Evolutionary conservation across 371 early-diverging fungal genomes (phyloP).

Genomic region (Sporodiniella umbellata): DNA sequence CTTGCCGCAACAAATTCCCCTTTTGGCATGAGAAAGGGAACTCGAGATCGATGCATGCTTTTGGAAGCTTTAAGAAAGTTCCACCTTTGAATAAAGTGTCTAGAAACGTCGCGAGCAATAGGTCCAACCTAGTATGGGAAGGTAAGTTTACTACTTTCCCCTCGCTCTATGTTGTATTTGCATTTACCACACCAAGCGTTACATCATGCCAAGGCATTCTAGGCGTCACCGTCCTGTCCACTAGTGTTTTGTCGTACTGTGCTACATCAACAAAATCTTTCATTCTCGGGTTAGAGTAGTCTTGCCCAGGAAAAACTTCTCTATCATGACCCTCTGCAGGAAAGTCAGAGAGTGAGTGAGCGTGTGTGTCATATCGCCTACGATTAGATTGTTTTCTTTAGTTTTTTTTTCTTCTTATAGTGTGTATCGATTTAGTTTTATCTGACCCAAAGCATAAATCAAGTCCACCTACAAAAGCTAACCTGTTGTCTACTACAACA

Average conservation of each 20-base stretch:
- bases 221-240: slow-evolving; percentile 58
- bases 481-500: slow-evolving; percentile 76
- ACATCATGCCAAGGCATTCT: slow-evolving; percentile 98
- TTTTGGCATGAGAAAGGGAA: slow-evolving; percentile 80
- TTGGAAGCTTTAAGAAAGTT: slow-evolving; percentile 79
- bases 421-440: too few relatives aligned
- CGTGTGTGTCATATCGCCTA: slow-evolving; percentile 82
- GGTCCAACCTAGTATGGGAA: slow-evolving; percentile 51
- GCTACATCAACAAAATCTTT: slow-evolving; percentile 82
- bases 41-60: slow-evolving; percentile 52
- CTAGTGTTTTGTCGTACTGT: slow-evolving; percentile 47
- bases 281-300: slow-evolving; percentile 91
- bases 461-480: slow-evolving; percentile 90
- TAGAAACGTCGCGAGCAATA: slow-evolving; percentile 79
- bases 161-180: background rate
- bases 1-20: slow-evolving; percentile 75
- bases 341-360: slow-evolving; percentile 78
- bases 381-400: background rate
- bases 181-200: slow-evolving; percentile 61
- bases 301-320: slow-evolving; percentile 78
- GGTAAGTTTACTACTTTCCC: background rate
- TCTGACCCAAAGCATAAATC: slow-evolving; percentile 82
- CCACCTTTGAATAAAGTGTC: slow-evolving; percentile 93
- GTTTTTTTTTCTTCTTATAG: too few relatives aligned
- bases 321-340: slow-evolving; percentile 44